A percentile compares a stretch with the other conserved stretches of the same genome.
phyloP scores from a whole-genome alignment of 1,284 basidiomycete species.

The Papiliotrema nemorosa region DNA sequence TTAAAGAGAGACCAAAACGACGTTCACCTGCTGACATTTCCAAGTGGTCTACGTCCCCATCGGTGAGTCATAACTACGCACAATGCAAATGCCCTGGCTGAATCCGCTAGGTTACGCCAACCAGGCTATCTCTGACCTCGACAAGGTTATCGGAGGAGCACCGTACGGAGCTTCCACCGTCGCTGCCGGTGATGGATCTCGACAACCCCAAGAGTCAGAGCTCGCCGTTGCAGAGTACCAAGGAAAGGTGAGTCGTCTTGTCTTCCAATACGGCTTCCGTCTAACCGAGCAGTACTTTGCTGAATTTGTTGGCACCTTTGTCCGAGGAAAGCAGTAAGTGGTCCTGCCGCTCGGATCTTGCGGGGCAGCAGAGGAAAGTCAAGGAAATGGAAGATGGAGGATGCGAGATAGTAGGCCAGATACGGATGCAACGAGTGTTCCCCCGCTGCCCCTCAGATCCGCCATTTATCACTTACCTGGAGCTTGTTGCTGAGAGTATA shows the following conservation, averaged over 20 bases:
- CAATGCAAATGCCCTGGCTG: background rate
- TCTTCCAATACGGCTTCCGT: background rate
- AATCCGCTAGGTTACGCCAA: constrained; percentile 56
- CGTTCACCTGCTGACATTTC: background rate
- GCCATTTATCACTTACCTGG: too few relatives aligned
- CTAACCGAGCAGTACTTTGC: constrained; percentile 35
- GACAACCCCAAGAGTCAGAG: constrained; percentile 63
- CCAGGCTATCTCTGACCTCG: constrained; percentile 58
- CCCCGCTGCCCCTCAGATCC: background rate
- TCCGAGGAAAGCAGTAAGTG: constrained; percentile 38
- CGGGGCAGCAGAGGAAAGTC: background rate
- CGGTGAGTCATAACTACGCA: constrained; percentile 40
- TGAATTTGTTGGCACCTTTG: constrained; percentile 40
- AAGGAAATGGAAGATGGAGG: background rate
- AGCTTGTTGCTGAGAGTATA: too few relatives aligned
- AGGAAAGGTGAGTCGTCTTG: constrained; percentile 47
- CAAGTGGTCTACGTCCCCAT: constrained; percentile 62
- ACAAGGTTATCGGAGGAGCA: constrained; percentile 66
- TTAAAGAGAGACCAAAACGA: background rate
- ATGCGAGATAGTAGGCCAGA: background rate
- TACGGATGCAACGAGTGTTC: background rate
- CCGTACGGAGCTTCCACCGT: constrained; percentile 66
- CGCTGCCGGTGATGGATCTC: constrained; percentile 61
- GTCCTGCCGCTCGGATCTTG: background rate
- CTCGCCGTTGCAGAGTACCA: constrained; percentile 63